These are phyloP conservation scores for Coemansia sp. DNA, from an alignment of 192 early-diverging fungal species.

Conservation along the genomic window DNA sequence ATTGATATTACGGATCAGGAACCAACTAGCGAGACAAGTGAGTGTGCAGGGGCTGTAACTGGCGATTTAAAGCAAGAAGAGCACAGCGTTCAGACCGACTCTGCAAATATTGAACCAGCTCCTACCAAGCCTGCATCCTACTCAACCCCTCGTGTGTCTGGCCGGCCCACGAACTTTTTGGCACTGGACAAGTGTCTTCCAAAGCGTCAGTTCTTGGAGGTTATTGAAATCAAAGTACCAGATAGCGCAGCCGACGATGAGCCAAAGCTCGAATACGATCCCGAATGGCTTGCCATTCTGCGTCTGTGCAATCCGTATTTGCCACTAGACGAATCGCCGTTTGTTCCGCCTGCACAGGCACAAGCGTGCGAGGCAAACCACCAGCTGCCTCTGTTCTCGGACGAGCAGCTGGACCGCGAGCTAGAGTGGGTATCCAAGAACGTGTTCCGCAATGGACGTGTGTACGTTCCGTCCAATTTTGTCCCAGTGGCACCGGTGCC, in stretches of 20 bases:
- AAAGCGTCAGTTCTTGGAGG: conserved; percentile 76
- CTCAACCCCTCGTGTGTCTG: conserved; percentile 18
- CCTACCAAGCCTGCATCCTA: neutral
- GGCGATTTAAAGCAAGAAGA: neutral
- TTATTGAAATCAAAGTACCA: conserved; percentile 58
- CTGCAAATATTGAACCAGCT: neutral
- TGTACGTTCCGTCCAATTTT: conserved; percentile 80
- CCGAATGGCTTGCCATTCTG: conserved; percentile 80
- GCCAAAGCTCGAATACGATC: conserved; percentile 73
- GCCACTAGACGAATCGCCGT: conserved; percentile 48
- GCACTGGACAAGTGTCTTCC: conserved; percentile 94
- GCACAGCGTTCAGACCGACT: neutral
- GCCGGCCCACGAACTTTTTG: conserved; percentile 72
- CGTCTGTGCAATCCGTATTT: conserved; percentile 60
- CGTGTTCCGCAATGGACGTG: conserved; percentile 50
- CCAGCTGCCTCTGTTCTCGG: conserved; percentile 19
- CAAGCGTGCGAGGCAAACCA: conserved; percentile 43
- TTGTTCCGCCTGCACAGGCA: conserved; percentile 49
- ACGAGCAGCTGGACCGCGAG: conserved; percentile 60
- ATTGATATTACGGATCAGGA: neutral
- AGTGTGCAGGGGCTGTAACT: neutral
- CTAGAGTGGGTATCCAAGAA: conserved; percentile 64
- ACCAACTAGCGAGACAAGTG: neutral
- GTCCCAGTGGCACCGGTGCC: conserved; percentile 62
- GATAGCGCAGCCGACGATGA: conserved; percentile 41